phyloP scores from a whole-genome alignment of 768 basidiomycete species.

The Hericium erinaceus region DNA sequence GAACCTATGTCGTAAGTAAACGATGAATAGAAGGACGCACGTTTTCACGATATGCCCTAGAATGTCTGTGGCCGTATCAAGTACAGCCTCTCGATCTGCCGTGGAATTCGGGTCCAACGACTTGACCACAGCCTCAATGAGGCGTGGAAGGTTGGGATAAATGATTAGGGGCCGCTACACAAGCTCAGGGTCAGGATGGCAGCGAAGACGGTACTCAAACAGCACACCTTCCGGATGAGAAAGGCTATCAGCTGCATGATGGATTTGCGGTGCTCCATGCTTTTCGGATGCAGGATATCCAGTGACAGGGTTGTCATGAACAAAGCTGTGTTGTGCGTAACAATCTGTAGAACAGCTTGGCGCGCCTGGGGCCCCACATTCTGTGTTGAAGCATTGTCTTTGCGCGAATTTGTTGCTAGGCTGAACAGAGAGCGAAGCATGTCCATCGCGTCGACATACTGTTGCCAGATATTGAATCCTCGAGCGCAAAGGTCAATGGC shows the following conservation, averaged over 20 bases:
- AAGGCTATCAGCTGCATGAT: conserved; percentile 92
- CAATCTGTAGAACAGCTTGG: conserved; percentile 76
- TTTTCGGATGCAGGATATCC: conserved; percentile 75
- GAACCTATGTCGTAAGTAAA: not conserved
- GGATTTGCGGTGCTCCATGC: conserved; percentile 70
- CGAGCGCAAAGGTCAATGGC: conserved; percentile 87
- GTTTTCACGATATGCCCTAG: conserved; percentile 90
- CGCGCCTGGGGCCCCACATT: conserved; percentile 74
- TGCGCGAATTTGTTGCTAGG: conserved; percentile 63
- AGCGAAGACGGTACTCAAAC: not conserved
- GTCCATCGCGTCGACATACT: conserved; percentile 84
- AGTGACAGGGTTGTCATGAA: conserved; percentile 92
- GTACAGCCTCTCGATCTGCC: conserved; percentile 68
- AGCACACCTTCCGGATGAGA: conserved; percentile 74
- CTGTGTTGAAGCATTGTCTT: conserved; percentile 59
- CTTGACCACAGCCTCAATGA: conserved; percentile 94
- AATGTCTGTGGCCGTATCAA: conserved; percentile 90
- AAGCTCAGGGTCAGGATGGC: not conserved
- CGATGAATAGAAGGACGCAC: conserved; percentile 33
- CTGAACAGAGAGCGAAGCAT: conserved; percentile 78
- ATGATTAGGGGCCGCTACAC: conserved; percentile 76
- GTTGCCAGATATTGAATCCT: conserved; percentile 92
- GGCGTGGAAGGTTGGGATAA: conserved; percentile 70
- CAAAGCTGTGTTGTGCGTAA: conserved; percentile 69
- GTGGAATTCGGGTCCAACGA: conserved; percentile 88